Conservation (phyloP, 306 rosid species). For the Hylodesmum podocarpum region DNA sequence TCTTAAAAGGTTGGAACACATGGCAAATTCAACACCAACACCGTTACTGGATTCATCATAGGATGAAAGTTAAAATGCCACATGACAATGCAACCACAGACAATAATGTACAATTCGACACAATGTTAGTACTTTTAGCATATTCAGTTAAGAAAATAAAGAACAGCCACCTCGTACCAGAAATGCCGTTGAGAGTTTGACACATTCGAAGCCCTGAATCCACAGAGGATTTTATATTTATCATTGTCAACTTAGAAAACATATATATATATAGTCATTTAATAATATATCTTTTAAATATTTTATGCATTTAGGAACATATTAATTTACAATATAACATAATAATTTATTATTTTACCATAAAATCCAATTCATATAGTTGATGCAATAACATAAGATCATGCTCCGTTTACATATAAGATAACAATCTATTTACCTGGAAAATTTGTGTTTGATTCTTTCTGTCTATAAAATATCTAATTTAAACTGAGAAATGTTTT, state of each 20-base stretch:
- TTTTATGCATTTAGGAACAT: neutral
- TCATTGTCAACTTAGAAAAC: neutral
- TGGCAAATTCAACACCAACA: conserved; percentile 28
- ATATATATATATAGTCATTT: neutral
- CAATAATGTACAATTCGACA: neutral
- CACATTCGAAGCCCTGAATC: neutral
- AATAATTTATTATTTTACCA: too few species aligned
- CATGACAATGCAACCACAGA: conserved; percentile 21
- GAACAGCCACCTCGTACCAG: neutral
- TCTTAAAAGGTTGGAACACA: neutral
- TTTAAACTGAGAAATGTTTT: too few species aligned
- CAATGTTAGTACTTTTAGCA: neutral
- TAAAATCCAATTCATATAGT: too few species aligned
- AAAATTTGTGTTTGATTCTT: too few species aligned
- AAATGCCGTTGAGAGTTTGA: neutral
- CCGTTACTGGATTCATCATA: neutral
- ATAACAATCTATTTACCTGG: too few species aligned
- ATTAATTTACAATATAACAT: neutral
- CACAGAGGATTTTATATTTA: neutral
- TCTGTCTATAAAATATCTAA: too few species aligned
- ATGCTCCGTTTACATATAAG: too few species aligned
- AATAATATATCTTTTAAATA: neutral
- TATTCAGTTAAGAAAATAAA: neutral
- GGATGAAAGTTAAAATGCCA: neutral
- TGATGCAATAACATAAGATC: too few species aligned